Evolutionary conservation across 495 filamentous ascomycete species (phyloP).

Genomic region (Penicillium roqueforti): DNA sequence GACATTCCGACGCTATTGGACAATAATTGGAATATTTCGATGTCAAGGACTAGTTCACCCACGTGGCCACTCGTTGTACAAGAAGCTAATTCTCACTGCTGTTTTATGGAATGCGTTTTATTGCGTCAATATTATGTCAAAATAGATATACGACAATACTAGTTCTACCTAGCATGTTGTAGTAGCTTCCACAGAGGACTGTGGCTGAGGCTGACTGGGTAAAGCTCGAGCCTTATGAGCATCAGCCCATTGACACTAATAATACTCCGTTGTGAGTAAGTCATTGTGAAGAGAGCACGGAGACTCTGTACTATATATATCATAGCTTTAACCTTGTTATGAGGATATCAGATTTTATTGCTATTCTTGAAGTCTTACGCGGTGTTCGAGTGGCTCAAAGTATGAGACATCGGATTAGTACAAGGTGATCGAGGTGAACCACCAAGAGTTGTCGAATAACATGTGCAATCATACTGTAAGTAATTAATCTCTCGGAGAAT

Average conservation of each 20-base stretch:
- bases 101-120: no score
- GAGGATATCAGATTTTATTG: neutral
- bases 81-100: neutral
- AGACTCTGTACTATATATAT: neutral
- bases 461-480: neutral
- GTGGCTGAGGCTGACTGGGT: neutral
- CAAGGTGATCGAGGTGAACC: neutral
- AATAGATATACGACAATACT: no score
- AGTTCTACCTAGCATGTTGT: no score
- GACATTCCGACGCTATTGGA: neutral
- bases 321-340: neutral
- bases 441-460: neutral
- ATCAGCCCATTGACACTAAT: no score
- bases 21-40: neutral
- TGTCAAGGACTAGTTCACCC: neutral
- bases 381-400: neutral
- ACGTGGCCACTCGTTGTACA: slow-evolving; percentile 3
- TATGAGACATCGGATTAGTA: neutral
- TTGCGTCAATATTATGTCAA: no score
- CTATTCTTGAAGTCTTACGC: neutral
- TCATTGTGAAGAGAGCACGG: neutral
- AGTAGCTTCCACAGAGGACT: neutral
- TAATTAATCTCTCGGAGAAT: neutral
- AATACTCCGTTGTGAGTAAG: neutral
- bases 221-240: no score